Base-by-base conservation (phyloP, 2,329 filamentous ascomycete species). In the Metarhizium rileyi region DNA sequence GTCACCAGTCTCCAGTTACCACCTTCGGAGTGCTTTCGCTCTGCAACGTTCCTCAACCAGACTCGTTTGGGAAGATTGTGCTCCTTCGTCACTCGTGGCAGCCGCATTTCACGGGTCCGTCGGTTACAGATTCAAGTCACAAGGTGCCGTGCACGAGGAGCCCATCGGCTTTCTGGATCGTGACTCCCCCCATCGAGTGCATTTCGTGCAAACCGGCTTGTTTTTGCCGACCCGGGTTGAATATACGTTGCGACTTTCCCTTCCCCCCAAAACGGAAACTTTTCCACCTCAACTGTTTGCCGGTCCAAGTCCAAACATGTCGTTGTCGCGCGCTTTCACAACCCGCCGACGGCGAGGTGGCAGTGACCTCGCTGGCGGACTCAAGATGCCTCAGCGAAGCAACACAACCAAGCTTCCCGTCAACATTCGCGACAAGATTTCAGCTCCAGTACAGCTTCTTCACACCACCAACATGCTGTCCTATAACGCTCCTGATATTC, bases 391-490 rank as follows among this genome's bases (percentile, higher is more conserved):
- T 20, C 69, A 72, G 44, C 73, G 76, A 59, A 77, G 72, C 66
- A 74, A 72, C 60, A 74, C 74, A 41, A 69, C 68, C 59, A 77
- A 75, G 64, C 72, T 66, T 52, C 63, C 64, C 51, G 59, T 59
- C 55, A 56, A 66, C 42, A 55, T 82, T 57, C 79, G 84, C 52
- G 67, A 76, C 64, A 84, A 90, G 72, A 98, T 98, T 64, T 98
- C 93, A 1, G 81, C 77, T 3, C 93, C 93, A 0, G 77, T 95
- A 48, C 84, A 90, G 67, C 77, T 98, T 55, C 75, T 96, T 45
- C 94, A 93, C 52, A 95, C 91, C 5, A 97, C 93, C 58, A 98
- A 97, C 69, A 89, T 94, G 79, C 83, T 96, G 49, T 90, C 89
- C 7, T 95, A 95, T 76, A 91, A 91, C 63, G 90, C 93, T 9